A percentile compares a stretch with the other conserved stretches of the same genome.
phyloP scores from a whole-genome alignment of 169 alveolate genomes.

The Theileria sp. region DNA sequence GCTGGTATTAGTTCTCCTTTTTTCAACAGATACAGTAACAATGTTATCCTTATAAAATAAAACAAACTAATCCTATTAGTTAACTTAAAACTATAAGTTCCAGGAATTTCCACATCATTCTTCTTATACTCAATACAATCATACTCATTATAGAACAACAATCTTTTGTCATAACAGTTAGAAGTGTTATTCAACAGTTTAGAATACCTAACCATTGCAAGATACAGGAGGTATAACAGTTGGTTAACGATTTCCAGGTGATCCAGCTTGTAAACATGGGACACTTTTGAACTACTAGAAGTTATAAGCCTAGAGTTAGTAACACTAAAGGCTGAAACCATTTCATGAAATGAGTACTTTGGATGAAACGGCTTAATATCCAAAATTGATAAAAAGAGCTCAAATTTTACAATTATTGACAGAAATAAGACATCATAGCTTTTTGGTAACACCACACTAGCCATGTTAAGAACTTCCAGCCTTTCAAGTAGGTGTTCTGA shows the following conservation, averaged over 20 bases:
- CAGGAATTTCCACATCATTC: background rate
- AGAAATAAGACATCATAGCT: conserved; percentile 18
- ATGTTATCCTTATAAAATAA: background rate
- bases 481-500: background rate
- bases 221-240: background rate
- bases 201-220: background rate
- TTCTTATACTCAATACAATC: background rate
- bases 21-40: conserved; percentile 14
- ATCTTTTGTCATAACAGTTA: background rate
- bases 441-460: conserved; percentile 27
- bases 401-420: conserved; percentile 22
- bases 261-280: background rate
- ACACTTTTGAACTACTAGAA: background rate
- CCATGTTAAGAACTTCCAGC: conserved; percentile 10
- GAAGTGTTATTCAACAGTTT: background rate
- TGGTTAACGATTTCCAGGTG: background rate
- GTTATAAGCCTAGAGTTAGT: background rate
- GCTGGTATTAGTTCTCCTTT: conserved; percentile 21
- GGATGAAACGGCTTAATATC: background rate
- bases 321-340: background rate
- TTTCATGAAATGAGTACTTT: conserved; percentile 7
- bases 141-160: background rate
- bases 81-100: background rate
- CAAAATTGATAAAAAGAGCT: background rate
- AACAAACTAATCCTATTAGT: conserved; percentile 8